Evolutionary conservation across 1,139 yeast species (phyloP), one percentile per base, ranked within the genome.

Genomic region (Lodderomyces margitis): DNA sequence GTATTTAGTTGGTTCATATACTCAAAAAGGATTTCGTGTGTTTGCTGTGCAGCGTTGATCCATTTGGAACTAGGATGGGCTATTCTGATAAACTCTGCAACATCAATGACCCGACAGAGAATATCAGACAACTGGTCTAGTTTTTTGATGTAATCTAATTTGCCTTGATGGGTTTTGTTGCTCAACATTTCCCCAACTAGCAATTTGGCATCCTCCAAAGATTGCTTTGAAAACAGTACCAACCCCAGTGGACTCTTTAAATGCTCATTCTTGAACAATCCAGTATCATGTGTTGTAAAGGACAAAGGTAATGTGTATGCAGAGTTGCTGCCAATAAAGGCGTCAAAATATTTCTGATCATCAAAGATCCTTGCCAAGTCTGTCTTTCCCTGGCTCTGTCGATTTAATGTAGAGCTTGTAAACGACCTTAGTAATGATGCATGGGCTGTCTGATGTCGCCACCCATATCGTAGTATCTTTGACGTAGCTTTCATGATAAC

Each of bases 1-100:
- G 98, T 92, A 59, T 92, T 92, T 38, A 92, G 70, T 46, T 85
- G 79, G 61, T 89, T 92, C 99, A 92, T 94, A 61, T 84, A 91
- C 51, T 89, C 96, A 62, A 84, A 92, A 85, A 92, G 79, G 49
- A 81, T 72, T 54, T 88, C 95, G 56, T 92, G 97, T 23, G 95
- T 85, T 41, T 78, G 75, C 55, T 92, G 96, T 1, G 98, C 96
- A 1, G 92, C 94, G 37, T 72, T 73, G 3, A 84, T 74, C 75
- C 87, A 88, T 33, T 70, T 65, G 39, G 70, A 69, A 48, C 83
- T 77, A 0, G 98, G 97, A 59, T 92, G 98, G 1, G 84, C 81
- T 38, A 89, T 91, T 41, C 98, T 71, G 21, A 94, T 80, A 62
- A 92, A 92, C 52, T 92, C 98, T 21, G 96, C 94, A 42, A 91